Percentiles rank a stretch among this genome's conserved stretches.
These are phyloP conservation scores for Emericellopsis terricola DNA, from an alignment of 495 filamentous ascomycete species.

Conservation along the genomic window DNA sequence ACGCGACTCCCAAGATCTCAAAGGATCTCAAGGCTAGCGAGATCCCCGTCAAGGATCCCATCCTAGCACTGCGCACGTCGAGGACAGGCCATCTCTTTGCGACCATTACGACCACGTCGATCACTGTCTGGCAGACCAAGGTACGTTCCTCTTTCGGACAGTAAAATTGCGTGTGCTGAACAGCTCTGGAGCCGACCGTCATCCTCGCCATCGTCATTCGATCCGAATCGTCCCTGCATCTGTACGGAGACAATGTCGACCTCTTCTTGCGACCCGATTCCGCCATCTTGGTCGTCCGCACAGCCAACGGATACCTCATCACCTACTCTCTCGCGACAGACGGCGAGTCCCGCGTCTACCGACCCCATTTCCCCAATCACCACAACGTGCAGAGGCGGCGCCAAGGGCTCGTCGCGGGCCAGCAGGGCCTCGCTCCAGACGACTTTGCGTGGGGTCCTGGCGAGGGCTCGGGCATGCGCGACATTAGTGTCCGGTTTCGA, in stretches of 20 bases:
- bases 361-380: constrained; percentile 50
- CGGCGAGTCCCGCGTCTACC: constrained; percentile 64
- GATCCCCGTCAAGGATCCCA: constrained; percentile 30
- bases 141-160: constrained; percentile 28
- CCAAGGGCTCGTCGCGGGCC: constrained; percentile 50
- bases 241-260: constrained; percentile 71
- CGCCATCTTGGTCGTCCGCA: constrained; percentile 83
- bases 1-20: constrained; percentile 1
- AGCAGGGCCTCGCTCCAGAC: constrained; percentile 30
- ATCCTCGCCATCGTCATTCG: constrained; percentile 72
- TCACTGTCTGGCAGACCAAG: constrained; percentile 91
- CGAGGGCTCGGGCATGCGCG: constrained; percentile 64
- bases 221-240: constrained; percentile 55
- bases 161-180: constrained; percentile 5
- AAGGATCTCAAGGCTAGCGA: constrained; percentile 1
- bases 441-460: constrained; percentile 42
- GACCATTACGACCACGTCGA: constrained; percentile 62
- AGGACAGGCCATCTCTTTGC: constrained; percentile 77
- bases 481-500: constrained; percentile 78
- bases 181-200: constrained; percentile 55
- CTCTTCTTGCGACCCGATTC: constrained; percentile 83
- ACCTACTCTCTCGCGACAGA: constrained; percentile 89
- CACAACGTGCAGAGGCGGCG: constrained; percentile 49
- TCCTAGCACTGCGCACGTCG: constrained; percentile 60
- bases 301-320: constrained; percentile 70